These are phyloP conservation scores for Sherardia arvensis DNA, from an alignment of 257 asterid genomes.

Conservation along the genomic window DNA sequence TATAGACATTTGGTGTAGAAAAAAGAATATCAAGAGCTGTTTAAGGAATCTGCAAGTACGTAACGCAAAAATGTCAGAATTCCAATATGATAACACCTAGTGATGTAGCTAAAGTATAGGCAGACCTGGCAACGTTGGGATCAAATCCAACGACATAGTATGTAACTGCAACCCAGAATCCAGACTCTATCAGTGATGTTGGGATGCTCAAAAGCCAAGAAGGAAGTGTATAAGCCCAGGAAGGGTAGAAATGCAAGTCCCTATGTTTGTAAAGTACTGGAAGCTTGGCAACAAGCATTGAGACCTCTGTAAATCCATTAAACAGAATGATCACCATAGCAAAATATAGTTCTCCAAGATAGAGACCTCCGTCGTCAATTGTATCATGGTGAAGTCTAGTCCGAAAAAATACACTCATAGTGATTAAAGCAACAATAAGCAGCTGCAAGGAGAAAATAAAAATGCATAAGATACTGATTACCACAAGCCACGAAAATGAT, in stretches of 20 bases:
- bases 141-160: conserved; percentile 87
- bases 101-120: neutral
- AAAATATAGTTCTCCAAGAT: conserved; percentile 73
- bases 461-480: conserved; percentile 10
- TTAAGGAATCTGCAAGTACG: conserved; percentile 54
- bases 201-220: conserved; percentile 88
- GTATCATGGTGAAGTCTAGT: conserved; percentile 72
- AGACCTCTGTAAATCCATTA: conserved; percentile 93
- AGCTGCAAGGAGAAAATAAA: conserved; percentile 46
- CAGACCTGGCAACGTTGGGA: conserved; percentile 76
- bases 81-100: neutral
- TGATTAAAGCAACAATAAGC: conserved; percentile 70
- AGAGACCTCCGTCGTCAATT: conserved; percentile 81
- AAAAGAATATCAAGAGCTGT: conserved; percentile 70
- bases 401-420: conserved; percentile 95
- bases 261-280: conserved; percentile 91
- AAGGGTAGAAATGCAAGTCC: conserved; percentile 81
- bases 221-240: conserved; percentile 92
- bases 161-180: conserved; percentile 86
- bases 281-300: conserved; percentile 89
- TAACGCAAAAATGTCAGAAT: conserved; percentile 3
- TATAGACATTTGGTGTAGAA: conserved; percentile 87
- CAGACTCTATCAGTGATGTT: conserved; percentile 73
- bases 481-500: neutral
- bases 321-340: conserved; percentile 86